Conservation (phyloP, 768 basidiomycete species). For the Boletus vermiculosoides region DNA sequence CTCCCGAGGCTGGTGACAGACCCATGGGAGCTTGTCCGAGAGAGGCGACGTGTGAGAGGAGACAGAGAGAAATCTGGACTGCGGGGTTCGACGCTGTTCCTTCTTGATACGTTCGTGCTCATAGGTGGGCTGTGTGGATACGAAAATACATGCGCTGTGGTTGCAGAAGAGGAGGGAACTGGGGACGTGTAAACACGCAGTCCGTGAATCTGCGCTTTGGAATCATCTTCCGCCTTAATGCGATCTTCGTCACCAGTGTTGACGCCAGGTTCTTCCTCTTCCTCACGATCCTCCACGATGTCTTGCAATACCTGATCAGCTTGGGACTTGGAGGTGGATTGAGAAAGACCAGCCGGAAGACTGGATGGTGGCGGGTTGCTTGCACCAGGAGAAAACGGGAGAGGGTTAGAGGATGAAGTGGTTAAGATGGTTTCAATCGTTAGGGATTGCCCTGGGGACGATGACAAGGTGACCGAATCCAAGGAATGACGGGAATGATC, state of each 20-base stretch:
- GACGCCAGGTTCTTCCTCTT: slow-evolving; percentile 42
- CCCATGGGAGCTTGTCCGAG: slow-evolving; percentile 26
- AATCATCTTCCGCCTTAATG: slow-evolving; percentile 16
- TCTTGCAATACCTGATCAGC: slow-evolving; percentile 46
- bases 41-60: slow-evolving; percentile 24
- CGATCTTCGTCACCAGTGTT: slow-evolving; percentile 17
- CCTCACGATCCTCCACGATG: slow-evolving; percentile 49
- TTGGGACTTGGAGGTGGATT: slow-evolving; percentile 25
- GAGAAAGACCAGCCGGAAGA: slow-evolving; percentile 33
- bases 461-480: slow-evolving; percentile 12
- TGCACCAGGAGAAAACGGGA: slow-evolving; percentile 16
- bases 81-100: slow-evolving; percentile 26
- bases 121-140: slow-evolving; percentile 23
- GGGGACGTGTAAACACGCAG: slow-evolving; percentile 53
- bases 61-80: slow-evolving; percentile 23
- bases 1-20: slow-evolving; percentile 29
- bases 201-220: slow-evolving; percentile 49
- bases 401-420: slow-evolving; percentile 26
- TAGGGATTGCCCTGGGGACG: slow-evolving; percentile 15
- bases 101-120: slow-evolving; percentile 13
- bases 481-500: background rate
- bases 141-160: slow-evolving; percentile 28
- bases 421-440: slow-evolving; percentile 57
- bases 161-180: slow-evolving; percentile 27
- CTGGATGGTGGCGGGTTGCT: slow-evolving; percentile 40